Base-by-base conservation (phyloP, 371 early-diverging fungal genomes). In the Apophysomyces trapeziformis region DNA sequence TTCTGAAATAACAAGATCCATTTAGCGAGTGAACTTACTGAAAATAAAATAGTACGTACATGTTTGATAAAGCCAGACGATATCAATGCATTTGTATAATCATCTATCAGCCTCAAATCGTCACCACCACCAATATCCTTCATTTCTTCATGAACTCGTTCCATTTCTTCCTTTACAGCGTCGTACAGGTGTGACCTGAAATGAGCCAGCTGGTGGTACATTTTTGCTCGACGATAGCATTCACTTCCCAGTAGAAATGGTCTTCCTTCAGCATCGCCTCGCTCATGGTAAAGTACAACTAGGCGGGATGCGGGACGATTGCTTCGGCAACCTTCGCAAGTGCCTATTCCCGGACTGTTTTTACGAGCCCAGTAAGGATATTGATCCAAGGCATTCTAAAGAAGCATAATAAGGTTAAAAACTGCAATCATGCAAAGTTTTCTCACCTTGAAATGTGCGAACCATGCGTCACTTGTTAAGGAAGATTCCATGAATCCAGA, bases 381-480 rank as follows among this genome's bases (percentile, higher is more conserved):
- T 12, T 32, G 44, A 64, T 69, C 70, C 66, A 69, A 59, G 16
- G 70, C 70, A 18, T 44, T 43, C 66, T 68, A 37, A 38, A 67
- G 35, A 45, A 13, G 13, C 41, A 41, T 21, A 50, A 26, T 5
- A 50, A 7, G 21, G 16, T 50, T n/a, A 21, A 0, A 3, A 16
- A 18, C 7, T 26, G 9, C 9, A 32, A 43, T 57, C 37, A 36
- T 14, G 38, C 26, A n/a, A 43, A 39, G 18, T 14, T 59, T 11
- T 56, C 41, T 60, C 38, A 68, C 68, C 64, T 69, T 69, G 54
- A 65, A 69, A 8, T 58, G n/a, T 5, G 70, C 66, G n/a, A 57
- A 43, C 70, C 70, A 69, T 45, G 70, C 65, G 63, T 69, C 70
- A 62, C 70, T 69, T 18, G 65, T 54, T 38, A 69, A 38, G 35